Base-by-base conservation (phyloP, 176 grass and related monocot genomes). In the Oryza australiensis region DNA sequence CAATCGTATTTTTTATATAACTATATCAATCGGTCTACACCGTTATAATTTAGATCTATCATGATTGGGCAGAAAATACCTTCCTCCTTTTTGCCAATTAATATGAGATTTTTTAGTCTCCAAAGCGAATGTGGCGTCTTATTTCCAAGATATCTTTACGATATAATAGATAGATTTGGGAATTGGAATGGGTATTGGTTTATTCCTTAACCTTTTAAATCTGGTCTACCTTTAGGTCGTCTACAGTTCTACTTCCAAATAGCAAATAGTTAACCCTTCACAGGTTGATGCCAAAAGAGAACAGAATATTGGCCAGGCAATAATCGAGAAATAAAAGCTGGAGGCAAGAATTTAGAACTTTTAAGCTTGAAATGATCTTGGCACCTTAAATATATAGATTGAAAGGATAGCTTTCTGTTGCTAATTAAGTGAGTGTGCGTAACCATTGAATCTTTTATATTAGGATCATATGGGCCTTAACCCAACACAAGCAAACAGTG, bases 401-500 rank as follows among this genome's bases (percentile, higher is more conserved):
- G 59, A 64, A 32, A 23, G 64, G 32, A 27, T 83, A 49, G 48
- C 49, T 53, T 13, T 66, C n/a, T 15, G 4, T 24, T 1, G 20
- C 13, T 48, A 48, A 9, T 35, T 65, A 13, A 64, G 4, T 35
- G 22, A 64, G 0, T 37, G 20, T 27, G 26, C n/a, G 16, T 28
- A 62, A 26, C 8, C 28, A 18, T 33, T 73, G 9, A 32, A 48
- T 34, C 26, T 72, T 33, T n/a, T 51, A 32, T 28, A 27, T 55
- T 6, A 85, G 65, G 24, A 72, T 30, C 12, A 65, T 65, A 22
- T 65, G 55, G 77, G 20, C 77, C 73, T 65, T 79, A 69, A 69
- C 45, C 30, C n/a, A 9, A n/a, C 55, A 60, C 22, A 60, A 20
- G 22, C 2, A 23, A 60, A 24, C 9, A 24, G 20, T 60, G 32